phyloP scores from a whole-genome alignment of 2,329 filamentous ascomycete genomes.

The Sclerotinia trifoliorum region DNA sequence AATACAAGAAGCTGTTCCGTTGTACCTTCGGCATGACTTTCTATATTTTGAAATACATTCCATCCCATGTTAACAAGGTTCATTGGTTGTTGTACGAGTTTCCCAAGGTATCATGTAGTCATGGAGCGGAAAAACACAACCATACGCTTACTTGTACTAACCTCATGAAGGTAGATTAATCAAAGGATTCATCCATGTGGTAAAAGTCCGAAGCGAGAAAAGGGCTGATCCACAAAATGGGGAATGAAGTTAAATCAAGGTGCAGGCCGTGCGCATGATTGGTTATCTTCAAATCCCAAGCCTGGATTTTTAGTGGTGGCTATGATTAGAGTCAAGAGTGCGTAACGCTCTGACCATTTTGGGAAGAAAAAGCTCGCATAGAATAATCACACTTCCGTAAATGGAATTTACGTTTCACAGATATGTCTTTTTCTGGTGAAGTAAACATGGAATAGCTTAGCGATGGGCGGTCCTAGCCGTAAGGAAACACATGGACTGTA shows the following conservation, averaged over 20 bases:
- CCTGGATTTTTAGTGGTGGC: neutral
- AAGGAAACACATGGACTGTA: neutral
- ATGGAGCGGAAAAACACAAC: neutral
- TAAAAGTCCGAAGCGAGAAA: neutral
- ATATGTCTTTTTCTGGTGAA: too few relatives aligned
- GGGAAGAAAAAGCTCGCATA: neutral
- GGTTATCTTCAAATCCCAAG: neutral
- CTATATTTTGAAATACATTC: neutral
- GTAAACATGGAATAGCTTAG: neutral
- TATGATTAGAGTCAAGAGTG: neutral
- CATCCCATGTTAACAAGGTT: neutral
- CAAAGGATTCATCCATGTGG: neutral
- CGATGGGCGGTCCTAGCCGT: neutral
- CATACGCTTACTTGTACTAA: neutral
- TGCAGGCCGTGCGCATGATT: neutral
- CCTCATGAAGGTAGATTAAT: neutral
- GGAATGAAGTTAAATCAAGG: neutral
- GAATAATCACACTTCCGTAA: neutral
- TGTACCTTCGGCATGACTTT: neutral
- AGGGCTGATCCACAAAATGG: neutral
- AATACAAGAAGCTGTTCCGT: neutral
- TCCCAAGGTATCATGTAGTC: neutral
- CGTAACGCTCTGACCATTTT: neutral
- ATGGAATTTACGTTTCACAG: neutral
- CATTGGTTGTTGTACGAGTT: neutral